Evolutionary conservation across 495 filamentous ascomycete genomes (phyloP).

Genomic region (Penicillium argentinense): DNA sequence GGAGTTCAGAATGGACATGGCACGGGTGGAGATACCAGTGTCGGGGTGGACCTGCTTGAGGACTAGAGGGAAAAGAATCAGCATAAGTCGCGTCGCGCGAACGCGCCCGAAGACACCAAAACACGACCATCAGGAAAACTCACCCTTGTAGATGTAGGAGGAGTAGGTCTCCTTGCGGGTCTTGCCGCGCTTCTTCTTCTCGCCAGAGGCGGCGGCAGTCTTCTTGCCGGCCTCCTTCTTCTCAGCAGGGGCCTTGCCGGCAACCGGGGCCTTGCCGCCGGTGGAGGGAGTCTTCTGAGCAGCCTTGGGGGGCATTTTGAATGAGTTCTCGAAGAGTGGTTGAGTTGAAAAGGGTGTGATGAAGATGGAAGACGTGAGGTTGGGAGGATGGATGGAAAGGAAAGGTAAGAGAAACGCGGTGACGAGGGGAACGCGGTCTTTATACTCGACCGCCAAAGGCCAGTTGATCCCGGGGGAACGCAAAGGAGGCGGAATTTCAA

Average conservation of each 20-base stretch:
- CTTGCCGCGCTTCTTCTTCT: slow-evolving; percentile 99
- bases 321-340: slow-evolving; percentile 45
- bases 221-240: slow-evolving; percentile 99
- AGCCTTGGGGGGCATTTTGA: slow-evolving; percentile 93
- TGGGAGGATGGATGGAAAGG: slow-evolving; percentile 37
- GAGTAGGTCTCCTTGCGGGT: slow-evolving; percentile 99
- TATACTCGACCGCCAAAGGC: slow-evolving; percentile 48
- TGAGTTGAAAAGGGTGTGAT: slow-evolving; percentile 23
- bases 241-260: slow-evolving; percentile 80
- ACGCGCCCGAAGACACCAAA: slow-evolving; percentile 10
- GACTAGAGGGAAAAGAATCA: slow-evolving; percentile 57
- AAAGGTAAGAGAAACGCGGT: slow-evolving; percentile 45
- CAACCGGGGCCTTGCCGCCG: slow-evolving; percentile 93
- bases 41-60: slow-evolving; percentile 99
- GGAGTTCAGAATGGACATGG: slow-evolving; percentile 99
- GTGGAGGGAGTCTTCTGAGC: slow-evolving; percentile 96
- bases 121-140: slow-evolving; percentile 28
- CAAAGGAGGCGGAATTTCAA: slow-evolving; percentile 52
- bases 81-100: slow-evolving; percentile 29
- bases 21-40: slow-evolving; percentile 99
- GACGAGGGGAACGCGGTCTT: slow-evolving; percentile 49
- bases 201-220: slow-evolving; percentile 83
- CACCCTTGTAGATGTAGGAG: slow-evolving; percentile 99
- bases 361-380: slow-evolving; percentile 24
- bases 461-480: slow-evolving; percentile 45